These are phyloP conservation scores for Citrus sp. DNA, from an alignment of 345 rosid genomes.

Conservation along the genomic window DNA sequence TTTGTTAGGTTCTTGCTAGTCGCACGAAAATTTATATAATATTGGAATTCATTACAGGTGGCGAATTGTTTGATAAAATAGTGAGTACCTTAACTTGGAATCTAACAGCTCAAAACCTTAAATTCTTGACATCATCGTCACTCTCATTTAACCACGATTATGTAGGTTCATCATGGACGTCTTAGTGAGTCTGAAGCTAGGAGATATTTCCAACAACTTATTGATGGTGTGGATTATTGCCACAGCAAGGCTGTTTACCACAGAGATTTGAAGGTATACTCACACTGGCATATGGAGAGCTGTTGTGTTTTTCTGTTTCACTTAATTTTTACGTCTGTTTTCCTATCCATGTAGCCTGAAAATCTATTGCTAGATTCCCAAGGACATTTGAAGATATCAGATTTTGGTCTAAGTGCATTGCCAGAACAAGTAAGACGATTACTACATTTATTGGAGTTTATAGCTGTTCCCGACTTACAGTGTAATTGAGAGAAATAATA, in stretches of 20 bases:
- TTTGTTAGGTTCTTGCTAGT: constrained; percentile 75
- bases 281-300: constrained; percentile 2
- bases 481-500: background rate
- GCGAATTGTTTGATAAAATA: constrained; percentile 94
- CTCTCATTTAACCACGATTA: background rate
- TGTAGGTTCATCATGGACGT: constrained; percentile 79
- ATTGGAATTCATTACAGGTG: constrained; percentile 94
- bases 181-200: constrained; percentile 90
- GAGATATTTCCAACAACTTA: constrained; percentile 89
- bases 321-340: constrained; percentile 19
- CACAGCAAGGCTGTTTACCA: constrained; percentile 93
- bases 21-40: constrained; percentile 91
- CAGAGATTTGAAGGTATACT: constrained; percentile 81
- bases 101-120: constrained; percentile 5
- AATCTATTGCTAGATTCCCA: constrained; percentile 90
- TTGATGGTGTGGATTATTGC: constrained; percentile 96
- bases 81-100: constrained; percentile 47
- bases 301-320: background rate
- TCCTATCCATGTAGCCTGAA: constrained; percentile 63
- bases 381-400: constrained; percentile 90
- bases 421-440: constrained; percentile 65
- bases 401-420: constrained; percentile 92
- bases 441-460: background rate
- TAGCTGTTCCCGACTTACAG: background rate
- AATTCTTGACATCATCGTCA: background rate